phyloP scores from a whole-genome alignment of 805 yeast species.

The Maudiozyma bulderi region DNA sequence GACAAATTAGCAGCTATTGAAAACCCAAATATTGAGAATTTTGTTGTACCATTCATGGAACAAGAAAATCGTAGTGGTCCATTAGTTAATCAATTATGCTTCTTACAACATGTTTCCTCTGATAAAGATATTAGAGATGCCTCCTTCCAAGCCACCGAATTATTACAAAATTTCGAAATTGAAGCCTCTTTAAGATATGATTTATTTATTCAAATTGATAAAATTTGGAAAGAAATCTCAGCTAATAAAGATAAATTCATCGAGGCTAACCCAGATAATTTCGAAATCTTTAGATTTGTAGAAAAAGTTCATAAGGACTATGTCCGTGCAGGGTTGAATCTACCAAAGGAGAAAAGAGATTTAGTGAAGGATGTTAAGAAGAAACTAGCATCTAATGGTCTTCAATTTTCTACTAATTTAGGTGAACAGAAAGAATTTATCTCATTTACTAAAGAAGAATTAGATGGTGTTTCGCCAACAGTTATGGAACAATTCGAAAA shows the following conservation, averaged over 20 bases:
- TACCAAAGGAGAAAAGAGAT: constrained; percentile 45
- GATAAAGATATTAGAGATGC: constrained; percentile 62
- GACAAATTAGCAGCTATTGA: constrained; percentile 44
- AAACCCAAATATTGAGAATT: constrained; percentile 46
- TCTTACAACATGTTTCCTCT: constrained; percentile 64
- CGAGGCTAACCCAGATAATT: constrained; percentile 21
- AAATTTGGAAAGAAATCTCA: constrained; percentile 35
- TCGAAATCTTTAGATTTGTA: constrained; percentile 49
- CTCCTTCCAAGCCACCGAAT: constrained; percentile 52
- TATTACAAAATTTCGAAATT: constrained; percentile 46
- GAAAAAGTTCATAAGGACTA: constrained; percentile 48
- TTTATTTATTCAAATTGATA: constrained; percentile 49
- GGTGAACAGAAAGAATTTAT: constrained; percentile 62
- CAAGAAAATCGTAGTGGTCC: constrained; percentile 42
- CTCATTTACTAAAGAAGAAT: constrained; percentile 51
- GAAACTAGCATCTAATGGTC: constrained; percentile 45
- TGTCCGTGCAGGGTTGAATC: constrained; percentile 59
- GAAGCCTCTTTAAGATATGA: constrained; percentile 61
- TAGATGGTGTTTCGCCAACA: constrained; percentile 65
- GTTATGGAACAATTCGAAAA: constrained; percentile 49
- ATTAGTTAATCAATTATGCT: constrained; percentile 44
- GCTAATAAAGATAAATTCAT: constrained; percentile 14
- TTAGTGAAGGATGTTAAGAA: constrained; percentile 50
- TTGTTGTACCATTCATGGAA: constrained; percentile 43
- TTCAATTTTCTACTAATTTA: constrained; percentile 52